Evolutionary conservation across 2,329 filamentous ascomycete genomes (phyloP).

Genomic region (Aspergillus sp.): DNA sequence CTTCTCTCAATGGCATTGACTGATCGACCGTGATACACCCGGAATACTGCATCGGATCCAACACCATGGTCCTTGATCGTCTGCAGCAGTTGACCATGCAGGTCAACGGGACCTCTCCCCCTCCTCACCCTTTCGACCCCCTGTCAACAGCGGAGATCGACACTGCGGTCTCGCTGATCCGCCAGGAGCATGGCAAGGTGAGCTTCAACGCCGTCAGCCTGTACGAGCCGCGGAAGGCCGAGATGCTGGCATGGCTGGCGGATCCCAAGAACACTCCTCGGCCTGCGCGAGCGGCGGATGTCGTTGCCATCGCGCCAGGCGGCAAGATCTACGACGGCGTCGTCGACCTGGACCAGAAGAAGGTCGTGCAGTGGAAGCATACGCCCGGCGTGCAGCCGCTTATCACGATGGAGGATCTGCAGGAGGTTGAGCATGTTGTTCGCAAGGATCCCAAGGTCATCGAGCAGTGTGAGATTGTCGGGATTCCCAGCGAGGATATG

Average conservation of each 20-base stretch:
- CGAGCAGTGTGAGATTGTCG: conserved; percentile 76
- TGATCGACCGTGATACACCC: background rate
- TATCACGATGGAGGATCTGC: conserved; percentile 85
- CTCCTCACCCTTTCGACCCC: conserved; percentile 68
- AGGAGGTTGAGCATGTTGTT: conserved; percentile 65
- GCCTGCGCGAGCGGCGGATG: conserved; percentile 66
- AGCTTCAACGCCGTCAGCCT: conserved; percentile 82
- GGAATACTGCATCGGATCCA: background rate
- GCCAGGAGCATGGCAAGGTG: conserved; percentile 59
- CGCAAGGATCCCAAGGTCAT: conserved; percentile 77
- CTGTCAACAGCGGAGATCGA: conserved; percentile 65
- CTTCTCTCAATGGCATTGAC: background rate
- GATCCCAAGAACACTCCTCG: conserved; percentile 51
- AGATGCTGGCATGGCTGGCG: conserved; percentile 72
- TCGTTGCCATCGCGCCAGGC: conserved; percentile 69
- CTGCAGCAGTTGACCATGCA: conserved; percentile 56
- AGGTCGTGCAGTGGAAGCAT: conserved; percentile 64
- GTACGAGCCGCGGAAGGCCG: conserved; percentile 73
- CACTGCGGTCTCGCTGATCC: conserved; percentile 57
- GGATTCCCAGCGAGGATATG: conserved; percentile 76
- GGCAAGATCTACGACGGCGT: conserved; percentile 76
- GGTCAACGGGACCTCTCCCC: conserved; percentile 45
- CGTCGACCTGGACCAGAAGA: conserved; percentile 59
- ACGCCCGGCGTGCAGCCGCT: conserved; percentile 73
- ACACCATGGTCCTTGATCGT: conserved; percentile 51